These are phyloP conservation scores for Maudiozyma pseudohumilis DNA, from an alignment of 805 yeast genomes.

Conservation along the genomic window DNA sequence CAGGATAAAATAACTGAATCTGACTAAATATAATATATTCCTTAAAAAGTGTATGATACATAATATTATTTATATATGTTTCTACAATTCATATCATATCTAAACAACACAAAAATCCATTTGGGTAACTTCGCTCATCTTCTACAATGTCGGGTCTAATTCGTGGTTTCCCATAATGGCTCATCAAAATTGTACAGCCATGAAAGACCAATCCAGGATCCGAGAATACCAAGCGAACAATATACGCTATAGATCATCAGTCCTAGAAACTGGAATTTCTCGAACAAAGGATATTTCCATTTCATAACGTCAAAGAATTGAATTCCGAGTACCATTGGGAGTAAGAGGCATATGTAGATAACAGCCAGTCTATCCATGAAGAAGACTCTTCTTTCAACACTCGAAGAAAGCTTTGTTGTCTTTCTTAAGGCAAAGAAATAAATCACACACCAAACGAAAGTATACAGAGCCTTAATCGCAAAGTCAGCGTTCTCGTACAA, in stretches of 20 bases:
- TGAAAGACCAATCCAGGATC: slow-evolving; percentile 80
- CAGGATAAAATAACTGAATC: slow-evolving; percentile 6
- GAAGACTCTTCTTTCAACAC: slow-evolving; percentile 41
- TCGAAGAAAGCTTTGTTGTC: slow-evolving; percentile 40
- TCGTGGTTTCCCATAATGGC: slow-evolving; percentile 39
- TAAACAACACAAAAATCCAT: no score
- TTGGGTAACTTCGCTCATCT: no score
- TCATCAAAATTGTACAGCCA: slow-evolving; percentile 87
- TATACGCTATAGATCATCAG: slow-evolving; percentile 79
- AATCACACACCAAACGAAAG: slow-evolving; percentile 77
- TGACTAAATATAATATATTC: neutral
- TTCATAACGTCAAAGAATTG: slow-evolving; percentile 48
- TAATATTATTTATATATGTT: no score
- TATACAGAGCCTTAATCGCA: slow-evolving; percentile 63
- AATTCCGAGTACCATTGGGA: slow-evolving; percentile 47
- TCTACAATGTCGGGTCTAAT: no score
- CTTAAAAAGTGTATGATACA: neutral
- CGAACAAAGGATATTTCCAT: slow-evolving; percentile 41
- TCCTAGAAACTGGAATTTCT: slow-evolving; percentile 60
- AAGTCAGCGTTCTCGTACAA: slow-evolving; percentile 73
- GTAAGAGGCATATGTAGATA: slow-evolving; percentile 55
- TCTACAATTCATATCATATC: no score
- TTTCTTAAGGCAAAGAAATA: slow-evolving; percentile 64
- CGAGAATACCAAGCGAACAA: slow-evolving; percentile 74
- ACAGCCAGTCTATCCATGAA: slow-evolving; percentile 62